Base-by-base conservation (phyloP, 2,329 filamentous ascomycete species). In the Clarireedia homoeocarpa region DNA sequence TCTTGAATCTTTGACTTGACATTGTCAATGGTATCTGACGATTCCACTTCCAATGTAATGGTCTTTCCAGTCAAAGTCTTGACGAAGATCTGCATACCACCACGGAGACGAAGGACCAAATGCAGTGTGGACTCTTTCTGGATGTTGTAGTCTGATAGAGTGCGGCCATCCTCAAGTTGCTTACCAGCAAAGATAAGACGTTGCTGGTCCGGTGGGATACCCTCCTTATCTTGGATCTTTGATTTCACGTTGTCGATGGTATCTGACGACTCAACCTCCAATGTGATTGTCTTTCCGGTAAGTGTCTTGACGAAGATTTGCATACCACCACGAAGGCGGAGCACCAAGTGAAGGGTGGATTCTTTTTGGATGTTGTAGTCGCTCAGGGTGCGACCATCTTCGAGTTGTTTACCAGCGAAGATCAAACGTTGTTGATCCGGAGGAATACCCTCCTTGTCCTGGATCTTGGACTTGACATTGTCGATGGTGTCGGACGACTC, bases 321-420 rank as follows among this genome's bases (percentile, higher is more conserved):
- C 85, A 88, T 89, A 73, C 87, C 87, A 79, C 87, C 87, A 74
- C 88, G 86, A 5, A 92, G 83, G 70, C 88, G 85, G 24, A 92
- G 84, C 48, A 92, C 88, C 55, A 92, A 71, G 71, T 92, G 88
- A 1, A 92, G 79, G 0, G 89, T 92, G 0, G 84, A 88, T 70
- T 92, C 89, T 76, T 92, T 92, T 73, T 97, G 92, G 48, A 96
- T 96, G 77, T 96, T 96, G 83, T 96, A 96, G 71, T 96, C 30
- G 30, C 10, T 12, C 10, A 34, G 30, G 30, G 30, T 34, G 10
- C 30, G 30, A 12, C 30, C 30, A 12, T 34, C 30, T 34, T 34
- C 30, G 30, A 34, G 30, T 34, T 34, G 30, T 34, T 34, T 34
- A 34, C 30, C 30, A 12, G 30, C 30, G 30, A 34, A 34, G 12